Evolutionary conservation across 2,329 filamentous ascomycete genomes (phyloP).

Genomic region (Westerdykella ornata): DNA sequence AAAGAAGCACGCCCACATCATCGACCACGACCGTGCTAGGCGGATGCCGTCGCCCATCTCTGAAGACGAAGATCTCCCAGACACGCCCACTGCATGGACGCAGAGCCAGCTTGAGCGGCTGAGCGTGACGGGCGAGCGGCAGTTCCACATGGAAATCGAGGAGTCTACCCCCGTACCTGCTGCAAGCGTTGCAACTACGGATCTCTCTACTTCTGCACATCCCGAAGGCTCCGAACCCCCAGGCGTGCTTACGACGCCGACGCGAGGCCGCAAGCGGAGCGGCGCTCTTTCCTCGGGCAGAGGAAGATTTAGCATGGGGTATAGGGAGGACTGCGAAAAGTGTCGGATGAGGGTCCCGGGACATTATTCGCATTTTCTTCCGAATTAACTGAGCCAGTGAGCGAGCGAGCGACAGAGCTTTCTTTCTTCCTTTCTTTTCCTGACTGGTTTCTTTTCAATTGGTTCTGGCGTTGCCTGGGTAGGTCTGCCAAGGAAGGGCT

Average conservation of each 20-base stretch:
- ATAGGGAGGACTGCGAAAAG: conserved; percentile 46
- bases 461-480: not conserved
- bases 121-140: conserved; percentile 26
- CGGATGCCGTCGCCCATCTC: conserved; percentile 39
- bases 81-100: conserved; percentile 33
- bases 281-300: conserved; percentile 33
- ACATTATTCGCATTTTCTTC: conserved; percentile 45
- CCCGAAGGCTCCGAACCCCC: conserved; percentile 7
- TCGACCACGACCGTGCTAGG: conserved; percentile 19
- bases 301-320: conserved; percentile 44
- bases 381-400: conserved; percentile 5
- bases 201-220: no score
- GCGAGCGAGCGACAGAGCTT: not conserved
- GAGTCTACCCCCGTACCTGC: conserved; percentile 1
- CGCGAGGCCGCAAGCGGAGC: conserved; percentile 33
- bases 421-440: not conserved
- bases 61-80: conserved; percentile 35
- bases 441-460: not conserved
- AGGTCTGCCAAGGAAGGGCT: no score
- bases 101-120: conserved; percentile 36
- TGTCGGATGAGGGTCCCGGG: conserved; percentile 44
- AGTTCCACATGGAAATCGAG: conserved; percentile 27
- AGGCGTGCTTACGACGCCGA: conserved; percentile 17
- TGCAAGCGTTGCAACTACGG: conserved; percentile 3
- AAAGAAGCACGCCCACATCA: conserved; percentile 11